Conservation (phyloP, 106 monocot genomes). For the Dendrobium nobile region DNA sequence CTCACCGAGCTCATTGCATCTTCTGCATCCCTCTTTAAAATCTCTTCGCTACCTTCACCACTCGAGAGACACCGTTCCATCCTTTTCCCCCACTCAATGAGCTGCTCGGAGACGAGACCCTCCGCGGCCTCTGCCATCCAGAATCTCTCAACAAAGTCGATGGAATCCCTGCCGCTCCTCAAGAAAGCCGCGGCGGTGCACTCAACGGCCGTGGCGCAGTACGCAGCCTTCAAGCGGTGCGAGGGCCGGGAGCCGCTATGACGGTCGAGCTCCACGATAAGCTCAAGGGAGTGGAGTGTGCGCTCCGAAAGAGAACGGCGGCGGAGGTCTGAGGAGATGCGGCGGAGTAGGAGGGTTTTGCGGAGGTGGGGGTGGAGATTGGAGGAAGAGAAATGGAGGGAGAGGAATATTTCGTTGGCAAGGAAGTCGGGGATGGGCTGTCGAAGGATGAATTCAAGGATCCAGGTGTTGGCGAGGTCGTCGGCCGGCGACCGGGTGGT, state of each 20-base stretch:
- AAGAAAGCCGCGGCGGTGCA: conserved; percentile 14
- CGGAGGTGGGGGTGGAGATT: conserved; percentile 16
- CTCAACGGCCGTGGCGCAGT: conserved; percentile 26
- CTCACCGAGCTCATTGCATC: conserved; percentile 22
- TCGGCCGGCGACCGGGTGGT: not conserved
- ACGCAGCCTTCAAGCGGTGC: conserved; percentile 22
- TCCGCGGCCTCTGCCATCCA: conserved; percentile 18
- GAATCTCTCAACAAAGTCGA: conserved; percentile 7
- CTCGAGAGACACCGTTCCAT: conserved; percentile 19
- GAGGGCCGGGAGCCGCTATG: not conserved
- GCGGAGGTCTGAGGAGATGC: conserved; percentile 21
- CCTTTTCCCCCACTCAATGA: conserved; percentile 9
- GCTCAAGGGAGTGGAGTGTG: conserved; percentile 33
- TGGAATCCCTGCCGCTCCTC: conserved; percentile 1
- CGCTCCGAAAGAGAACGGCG: conserved; percentile 7
- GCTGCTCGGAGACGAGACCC: conserved; percentile 1
- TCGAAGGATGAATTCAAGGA: conserved; percentile 48
- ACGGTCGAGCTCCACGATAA: conserved; percentile 30
- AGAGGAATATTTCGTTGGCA: conserved; percentile 15
- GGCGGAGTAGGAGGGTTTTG: conserved; percentile 39
- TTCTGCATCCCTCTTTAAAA: conserved; percentile 5
- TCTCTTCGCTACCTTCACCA: not conserved
- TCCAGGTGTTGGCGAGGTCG: conserved; percentile 10
- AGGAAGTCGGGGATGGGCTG: conserved; percentile 31
- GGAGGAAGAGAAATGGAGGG: conserved; percentile 15